Base-by-base conservation (phyloP, 768 basidiomycete genomes). In the Pleurotus giganteus region DNA sequence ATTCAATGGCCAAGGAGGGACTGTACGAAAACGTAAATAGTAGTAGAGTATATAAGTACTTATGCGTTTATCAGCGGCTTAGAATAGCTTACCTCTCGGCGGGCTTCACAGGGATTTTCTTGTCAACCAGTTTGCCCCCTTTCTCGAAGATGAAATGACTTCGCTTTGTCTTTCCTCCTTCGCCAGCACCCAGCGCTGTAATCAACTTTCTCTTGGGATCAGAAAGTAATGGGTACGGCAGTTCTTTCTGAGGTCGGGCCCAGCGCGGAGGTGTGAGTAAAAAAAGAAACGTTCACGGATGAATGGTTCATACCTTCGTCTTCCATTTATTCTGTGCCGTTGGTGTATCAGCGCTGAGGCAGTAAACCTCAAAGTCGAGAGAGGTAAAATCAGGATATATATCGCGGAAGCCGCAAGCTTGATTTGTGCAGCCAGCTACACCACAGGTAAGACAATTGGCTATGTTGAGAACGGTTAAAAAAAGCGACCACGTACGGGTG, bases 71-170 rank as follows among this genome's bases (percentile, higher is more conserved):
- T 12, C 26, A 15, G 26, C 34, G 29, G 24, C 27, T 17, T 29
- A 55, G 28, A 49, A 37, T 27, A 19, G 13, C 7, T 59, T 53
- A 88, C 91, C 92, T 96, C 54, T 95, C 91, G 0, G 67, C 85
- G 1, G 94, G 91, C 64, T 93, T 89, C 46, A 96, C 94, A 1
- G 92, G 91, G 13, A 91, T 73, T 65, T 84, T 85, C 73, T 85
- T 91, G 13, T 95, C 88, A 3, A 96, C 71, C 39, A 98, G 76
- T 68, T 91, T 91, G 1, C 94, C 95, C 4, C 92, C 94, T 68
- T 91, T 89, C 61, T 84, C 90, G 61, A 98, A 96, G 61, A 98
- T 83, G 69, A 96, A 97, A 69, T 96, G 94, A 60, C 91, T 94
- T 12, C 95, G 84, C 73, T 91, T 91, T 50, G 91, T 92, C 74